phyloP scores from a whole-genome alignment of 192 early-diverging fungal genomes.

The Mortierella hygrophila region DNA sequence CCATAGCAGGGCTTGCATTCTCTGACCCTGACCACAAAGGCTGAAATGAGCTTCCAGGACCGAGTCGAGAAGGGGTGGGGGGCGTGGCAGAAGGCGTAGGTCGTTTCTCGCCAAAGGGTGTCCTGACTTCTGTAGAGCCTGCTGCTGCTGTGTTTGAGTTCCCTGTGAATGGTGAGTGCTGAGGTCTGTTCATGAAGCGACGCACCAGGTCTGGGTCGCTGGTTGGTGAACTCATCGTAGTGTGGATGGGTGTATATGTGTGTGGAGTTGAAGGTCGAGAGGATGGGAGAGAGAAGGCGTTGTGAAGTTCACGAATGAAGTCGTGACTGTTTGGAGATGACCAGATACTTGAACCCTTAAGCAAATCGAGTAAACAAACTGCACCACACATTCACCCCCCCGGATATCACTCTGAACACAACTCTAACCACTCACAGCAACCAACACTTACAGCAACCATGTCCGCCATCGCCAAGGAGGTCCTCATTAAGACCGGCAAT shows the following conservation, averaged over 20 bases:
- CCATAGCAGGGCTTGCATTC: constrained; percentile 5
- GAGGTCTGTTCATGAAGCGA: constrained; percentile 41
- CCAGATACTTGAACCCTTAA: constrained; percentile 5
- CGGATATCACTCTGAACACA: background rate
- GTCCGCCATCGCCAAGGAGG: constrained; percentile 55
- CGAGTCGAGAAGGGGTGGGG: background rate
- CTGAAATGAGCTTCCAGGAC: background rate
- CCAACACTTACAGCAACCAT: constrained; percentile 14
- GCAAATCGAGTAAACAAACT: constrained; percentile 25
- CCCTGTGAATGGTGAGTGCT: background rate
- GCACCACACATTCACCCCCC: background rate
- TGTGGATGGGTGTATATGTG: background rate
- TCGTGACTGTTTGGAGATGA: background rate
- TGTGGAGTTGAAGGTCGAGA: background rate
- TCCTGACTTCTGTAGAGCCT: constrained; percentile 13
- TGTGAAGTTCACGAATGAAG: background rate
- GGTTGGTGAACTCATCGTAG: constrained; percentile 30
- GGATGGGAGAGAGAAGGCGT: background rate
- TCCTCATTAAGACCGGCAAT: constrained; percentile 52
- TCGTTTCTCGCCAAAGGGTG: constrained; percentile 33
- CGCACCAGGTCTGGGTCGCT: constrained; percentile 29
- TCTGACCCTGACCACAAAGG: constrained; percentile 3
- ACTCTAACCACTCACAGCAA: background rate
- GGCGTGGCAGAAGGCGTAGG: background rate
- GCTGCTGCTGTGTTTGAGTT: background rate